Evolutionary conservation across 2,329 filamentous ascomycete species (phyloP), one percentile per base, ranked within the genome.

Genomic region (Talaromyces amestolkiae): DNA sequence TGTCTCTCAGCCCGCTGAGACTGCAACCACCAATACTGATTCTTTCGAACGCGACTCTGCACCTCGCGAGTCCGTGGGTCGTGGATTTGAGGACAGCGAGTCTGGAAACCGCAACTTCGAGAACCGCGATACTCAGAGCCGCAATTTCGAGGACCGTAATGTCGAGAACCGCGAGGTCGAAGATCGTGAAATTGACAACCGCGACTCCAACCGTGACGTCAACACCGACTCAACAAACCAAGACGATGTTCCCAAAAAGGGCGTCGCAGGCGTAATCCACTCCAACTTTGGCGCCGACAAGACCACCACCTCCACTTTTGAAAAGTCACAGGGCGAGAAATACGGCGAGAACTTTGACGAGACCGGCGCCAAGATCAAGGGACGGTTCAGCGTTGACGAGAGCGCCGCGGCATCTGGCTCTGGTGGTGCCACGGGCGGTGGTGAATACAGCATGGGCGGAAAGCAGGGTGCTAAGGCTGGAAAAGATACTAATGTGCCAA

Each of bases 241-340:
- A 19, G 41, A 65, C 19, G 19, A 31, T 8, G 15, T 31, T 1
- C 22, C 64, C 31, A 27, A 33, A 6, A 53, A 22, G 35, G 64
- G 64, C 1, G 9, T 51, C 22, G 60, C 64, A 7, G 64, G 64
- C 13, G 53, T 66, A 5, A 63, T 66, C 19, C 7, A 33, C 6
- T 58, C 64, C 22, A 62, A 39, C 27, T 66, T 66, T 10, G 64
- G 64, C 33, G 22, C 53, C 24, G 64, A 66, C 37, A 58, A 66
- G n/a, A 66, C 64, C 8, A 63, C 64, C 7, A 66, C 64, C 8
- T 66, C 64, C 3, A 66, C 64, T 8, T 66, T 66, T 24, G 64
- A 66, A 22, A 63, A 63, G 27, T 66, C 64, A 0, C 64, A 66
- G 13, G 64, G 64, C 22, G 53, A 63, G 43, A 63, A 31, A 19